A percentile compares a stretch with the other conserved stretches of the same genome.
These are phyloP conservation scores for Ogataea pignaliae DNA, from an alignment of 805 yeast genomes.

Conservation along the genomic window DNA sequence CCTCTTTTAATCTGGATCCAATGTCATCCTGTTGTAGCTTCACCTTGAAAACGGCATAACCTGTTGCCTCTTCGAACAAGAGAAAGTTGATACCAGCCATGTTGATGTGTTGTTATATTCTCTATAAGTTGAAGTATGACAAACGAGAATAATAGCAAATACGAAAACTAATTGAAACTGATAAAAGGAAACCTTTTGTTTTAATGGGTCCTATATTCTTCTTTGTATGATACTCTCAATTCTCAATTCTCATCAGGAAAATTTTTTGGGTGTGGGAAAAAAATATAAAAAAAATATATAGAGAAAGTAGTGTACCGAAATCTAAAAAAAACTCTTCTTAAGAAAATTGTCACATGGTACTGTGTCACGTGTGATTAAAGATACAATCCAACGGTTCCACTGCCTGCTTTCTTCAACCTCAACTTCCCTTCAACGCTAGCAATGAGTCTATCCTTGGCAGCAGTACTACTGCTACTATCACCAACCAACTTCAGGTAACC, in stretches of 20 bases:
- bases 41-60: slow-evolving; percentile 95
- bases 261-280: too few species aligned
- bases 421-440: slow-evolving; percentile 7
- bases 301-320: background rate
- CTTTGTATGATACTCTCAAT: too few species aligned
- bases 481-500: slow-evolving; percentile 7
- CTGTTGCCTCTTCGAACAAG: slow-evolving; percentile 97
- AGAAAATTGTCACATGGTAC: too few species aligned
- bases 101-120: background rate
- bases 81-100: slow-evolving; percentile 84
- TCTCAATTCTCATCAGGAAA: background rate
- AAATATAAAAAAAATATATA: too few species aligned
- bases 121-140: too few species aligned
- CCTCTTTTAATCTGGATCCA: slow-evolving; percentile 88
- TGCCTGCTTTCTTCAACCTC: slow-evolving; percentile 13
- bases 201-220: slow-evolving; percentile 1
- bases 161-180: too few species aligned
- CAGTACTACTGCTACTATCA: too few species aligned
- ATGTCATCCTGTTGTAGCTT: slow-evolving; percentile 90
- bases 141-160: too few species aligned
- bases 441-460: too few species aligned
- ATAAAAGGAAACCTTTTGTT: too few species aligned
- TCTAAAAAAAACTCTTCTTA: too few species aligned
- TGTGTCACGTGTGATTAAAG: slow-evolving; percentile 4
- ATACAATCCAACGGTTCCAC: slow-evolving; percentile 17